A percentile compares a stretch with the other conserved stretches of the same genome.
Evolutionary conservation across 331 rosid species (phyloP).

Genomic region (Acacia concinna): DNA sequence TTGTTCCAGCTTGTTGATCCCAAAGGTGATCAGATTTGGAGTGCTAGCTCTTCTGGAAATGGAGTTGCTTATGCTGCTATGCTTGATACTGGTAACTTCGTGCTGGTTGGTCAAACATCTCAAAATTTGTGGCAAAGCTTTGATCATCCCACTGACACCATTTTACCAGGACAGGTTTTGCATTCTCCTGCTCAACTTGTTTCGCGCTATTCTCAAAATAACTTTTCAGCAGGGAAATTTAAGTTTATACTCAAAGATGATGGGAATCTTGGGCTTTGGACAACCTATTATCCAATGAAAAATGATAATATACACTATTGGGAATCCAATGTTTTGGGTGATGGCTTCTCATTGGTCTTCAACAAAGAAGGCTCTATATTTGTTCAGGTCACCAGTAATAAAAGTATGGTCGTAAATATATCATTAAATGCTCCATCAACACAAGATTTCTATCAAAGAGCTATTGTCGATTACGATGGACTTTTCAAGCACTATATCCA

Average conservation of each 20-base stretch:
- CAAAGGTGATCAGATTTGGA: neutral
- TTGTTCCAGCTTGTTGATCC: neutral
- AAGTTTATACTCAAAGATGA: neutral
- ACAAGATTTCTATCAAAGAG: slow-evolving; percentile 16
- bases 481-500: neutral
- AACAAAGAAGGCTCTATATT: slow-evolving; percentile 22
- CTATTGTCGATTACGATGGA: slow-evolving; percentile 17
- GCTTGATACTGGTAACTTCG: slow-evolving; percentile 17
- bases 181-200: neutral
- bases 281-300: neutral
- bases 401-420: slow-evolving; percentile 9
- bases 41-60: neutral
- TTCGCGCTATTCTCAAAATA: neutral
- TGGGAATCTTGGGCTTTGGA: slow-evolving; percentile 12
- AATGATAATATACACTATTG: no score
- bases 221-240: slow-evolving; percentile 10
- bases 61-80: neutral
- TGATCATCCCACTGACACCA: slow-evolving; percentile 12
- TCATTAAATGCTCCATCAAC: neutral
- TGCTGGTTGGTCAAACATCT: neutral
- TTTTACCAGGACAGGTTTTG: slow-evolving; percentile 1
- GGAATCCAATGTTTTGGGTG: neutral
- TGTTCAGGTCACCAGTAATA: neutral
- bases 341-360: neutral
- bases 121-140: neutral